Evolutionary conservation across 1,284 basidiomycete genomes (phyloP), one percentile per base, ranked within the genome.

Genomic region (Agaricales sp.): DNA sequence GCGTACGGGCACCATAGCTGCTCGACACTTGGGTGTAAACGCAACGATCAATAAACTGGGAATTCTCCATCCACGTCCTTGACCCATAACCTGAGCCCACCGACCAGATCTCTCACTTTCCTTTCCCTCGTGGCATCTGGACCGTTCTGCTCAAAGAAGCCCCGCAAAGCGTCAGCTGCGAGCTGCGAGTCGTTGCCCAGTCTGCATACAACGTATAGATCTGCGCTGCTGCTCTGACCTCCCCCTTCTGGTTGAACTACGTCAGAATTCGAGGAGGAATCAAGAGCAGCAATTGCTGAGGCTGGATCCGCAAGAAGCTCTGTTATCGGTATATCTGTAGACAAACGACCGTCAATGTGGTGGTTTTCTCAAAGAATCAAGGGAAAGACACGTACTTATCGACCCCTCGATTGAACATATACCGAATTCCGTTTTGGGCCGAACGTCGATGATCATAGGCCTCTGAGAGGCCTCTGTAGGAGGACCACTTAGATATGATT

Each of bases 111-210:
- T 21, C 11, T 24, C 13, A 45, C 44, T n/a, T 23, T 23, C 22
- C 24, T 21, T 43, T 30, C 26, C 6, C 26, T 14, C 6, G 6
- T 30, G 23, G 6, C 21, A 21, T 4, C 18, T 24, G 8, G 20
- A 22, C 44, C 24, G 4, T 16, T 18, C 8, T 41, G 8, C 39
- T 11, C 8, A 20, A n/a, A 8, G 8, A 20, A 8, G 8, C 18
- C 8, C 16, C 16, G 18, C 22, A 45, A 24, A 13, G 80, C 80
- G 16, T 79, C 71, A 0, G 83, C 90, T 23, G 92, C 94, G 35
- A 92, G 73, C 59, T 92, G 87, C 0, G 92, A 96, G 63, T 98
- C 95, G 61, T 97, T 98, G 0, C 95, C 94, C 18, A 92, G 70
- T 19, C 92, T 75, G 64, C 94, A 98, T 26, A 97, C 64, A 20